Percentiles rank a stretch among this genome's conserved stretches.
Conservation (phyloP, 2,329 filamentous ascomycete species). For the Alternaria incomplexa region DNA sequence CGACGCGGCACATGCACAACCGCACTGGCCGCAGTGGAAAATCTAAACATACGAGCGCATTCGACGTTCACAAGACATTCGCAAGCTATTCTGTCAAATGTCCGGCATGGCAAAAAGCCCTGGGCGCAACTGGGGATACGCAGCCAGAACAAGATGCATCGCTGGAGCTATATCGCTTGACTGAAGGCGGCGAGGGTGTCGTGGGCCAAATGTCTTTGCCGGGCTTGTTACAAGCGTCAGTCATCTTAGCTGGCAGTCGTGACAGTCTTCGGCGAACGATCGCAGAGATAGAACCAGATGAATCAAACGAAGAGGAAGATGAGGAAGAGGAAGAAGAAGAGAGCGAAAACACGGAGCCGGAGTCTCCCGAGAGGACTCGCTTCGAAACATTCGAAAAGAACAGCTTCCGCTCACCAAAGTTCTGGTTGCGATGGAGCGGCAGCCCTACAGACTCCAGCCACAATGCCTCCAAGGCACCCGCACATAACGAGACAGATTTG, state of each 20-base stretch:
- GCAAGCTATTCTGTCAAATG: conserved; percentile 32
- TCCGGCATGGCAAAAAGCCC: conserved; percentile 22
- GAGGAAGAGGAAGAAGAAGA: not conserved
- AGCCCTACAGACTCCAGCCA: not conserved
- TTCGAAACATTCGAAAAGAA: conserved; percentile 35
- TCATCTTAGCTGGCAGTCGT: conserved; percentile 28
- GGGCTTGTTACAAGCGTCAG: conserved; percentile 14
- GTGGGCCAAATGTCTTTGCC: conserved; percentile 26
- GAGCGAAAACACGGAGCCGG: not conserved
- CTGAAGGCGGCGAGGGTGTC: conserved; percentile 25
- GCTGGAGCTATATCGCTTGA: conserved; percentile 29
- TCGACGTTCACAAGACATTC: conserved; percentile 33
- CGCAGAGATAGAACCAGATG: conserved; percentile 8
- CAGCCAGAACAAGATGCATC: conserved; percentile 9
- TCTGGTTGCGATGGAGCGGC: conserved; percentile 35
- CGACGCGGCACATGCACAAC: conserved; percentile 35
- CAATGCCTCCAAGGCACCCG: not conserved
- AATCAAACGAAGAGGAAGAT: not conserved
- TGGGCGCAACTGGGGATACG: not conserved
- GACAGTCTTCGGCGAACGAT: conserved; percentile 14
- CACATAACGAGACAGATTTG: conserved; percentile 12
- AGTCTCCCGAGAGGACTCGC: conserved; percentile 10
- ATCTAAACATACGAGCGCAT: conserved; percentile 16
- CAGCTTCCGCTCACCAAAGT: conserved; percentile 34
- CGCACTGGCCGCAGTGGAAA: conserved; percentile 14